Evolutionary conservation across 352 stramenopile species (phyloP).

Genomic region (Pythium grandisporangium): DNA sequence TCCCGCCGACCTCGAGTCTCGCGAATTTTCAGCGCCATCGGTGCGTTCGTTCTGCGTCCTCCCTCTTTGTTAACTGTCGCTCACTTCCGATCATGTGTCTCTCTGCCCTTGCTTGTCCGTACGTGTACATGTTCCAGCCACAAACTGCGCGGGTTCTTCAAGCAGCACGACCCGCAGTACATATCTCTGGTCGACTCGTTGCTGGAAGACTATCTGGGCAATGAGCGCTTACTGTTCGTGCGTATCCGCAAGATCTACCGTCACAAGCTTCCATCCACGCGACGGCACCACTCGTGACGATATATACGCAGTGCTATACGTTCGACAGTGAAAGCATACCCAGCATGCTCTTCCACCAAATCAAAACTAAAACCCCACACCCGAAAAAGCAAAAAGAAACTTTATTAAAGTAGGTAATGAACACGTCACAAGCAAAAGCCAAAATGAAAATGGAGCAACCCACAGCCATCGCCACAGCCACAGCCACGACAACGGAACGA

Average conservation of each 20-base stretch:
- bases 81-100: too few relatives aligned
- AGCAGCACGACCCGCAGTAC: constrained; percentile 32
- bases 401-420: constrained; percentile 21
- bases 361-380: too few relatives aligned
- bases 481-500: too few relatives aligned
- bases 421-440: too few relatives aligned
- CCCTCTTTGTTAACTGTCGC: too few relatives aligned
- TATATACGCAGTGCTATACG: too few relatives aligned
- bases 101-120: too few relatives aligned
- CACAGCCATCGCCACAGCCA: too few relatives aligned
- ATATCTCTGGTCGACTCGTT: constrained; percentile 24
- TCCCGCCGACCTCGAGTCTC: constrained; percentile 28
- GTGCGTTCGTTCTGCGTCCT: constrained; percentile 4
- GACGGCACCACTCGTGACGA: too few relatives aligned
- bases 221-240: constrained; percentile 43
- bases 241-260: constrained; percentile 34
- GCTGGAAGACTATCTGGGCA: constrained; percentile 38
- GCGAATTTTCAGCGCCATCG: constrained; percentile 20
- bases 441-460: too few relatives aligned
- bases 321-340: too few relatives aligned
- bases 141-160: constrained; percentile 34
- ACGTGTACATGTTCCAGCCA: constrained; percentile 3
- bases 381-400: constrained; percentile 8
- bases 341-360: too few relatives aligned
- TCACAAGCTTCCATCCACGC: not conserved